Evolutionary conservation across 1,284 basidiomycete species (phyloP).

Genomic region (Tranzscheliella williamsii): DNA sequence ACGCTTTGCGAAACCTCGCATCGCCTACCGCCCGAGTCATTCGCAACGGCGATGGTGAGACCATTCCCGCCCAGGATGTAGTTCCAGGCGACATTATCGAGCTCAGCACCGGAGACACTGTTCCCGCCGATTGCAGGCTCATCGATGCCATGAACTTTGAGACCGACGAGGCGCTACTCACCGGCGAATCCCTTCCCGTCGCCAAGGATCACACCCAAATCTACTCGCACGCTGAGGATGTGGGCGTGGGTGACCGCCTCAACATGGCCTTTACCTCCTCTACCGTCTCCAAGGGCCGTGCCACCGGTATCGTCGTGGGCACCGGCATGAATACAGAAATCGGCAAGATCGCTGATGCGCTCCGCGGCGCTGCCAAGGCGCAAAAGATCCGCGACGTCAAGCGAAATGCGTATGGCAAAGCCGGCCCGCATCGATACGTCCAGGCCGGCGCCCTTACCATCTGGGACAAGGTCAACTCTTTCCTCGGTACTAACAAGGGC

Average conservation of each 20-base stretch:
- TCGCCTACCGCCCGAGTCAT: slow-evolving; percentile 70
- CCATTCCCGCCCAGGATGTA: slow-evolving; percentile 68
- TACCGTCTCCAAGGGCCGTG: slow-evolving; percentile 71
- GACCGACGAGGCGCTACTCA: slow-evolving; percentile 71
- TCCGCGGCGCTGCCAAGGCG: slow-evolving; percentile 49
- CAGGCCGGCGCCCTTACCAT: slow-evolving; percentile 61
- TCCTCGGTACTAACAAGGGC: slow-evolving; percentile 61
- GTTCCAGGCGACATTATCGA: slow-evolving; percentile 65
- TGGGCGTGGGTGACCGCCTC: slow-evolving; percentile 66
- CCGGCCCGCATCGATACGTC: slow-evolving; percentile 60
- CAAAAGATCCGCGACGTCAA: slow-evolving; percentile 62
- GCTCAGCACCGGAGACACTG: slow-evolving; percentile 54
- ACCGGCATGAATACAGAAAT: slow-evolving; percentile 68
- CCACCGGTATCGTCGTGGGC: slow-evolving; percentile 67
- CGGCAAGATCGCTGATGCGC: slow-evolving; percentile 57
- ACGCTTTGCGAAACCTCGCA: slow-evolving; percentile 67
- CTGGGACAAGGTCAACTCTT: slow-evolving; percentile 58
- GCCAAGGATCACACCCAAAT: slow-evolving; percentile 64
- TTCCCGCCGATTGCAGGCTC: slow-evolving; percentile 57
- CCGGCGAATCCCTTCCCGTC: slow-evolving; percentile 71
- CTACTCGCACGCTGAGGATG: slow-evolving; percentile 39
- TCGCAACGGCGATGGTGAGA: slow-evolving; percentile 65
- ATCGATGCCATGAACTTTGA: slow-evolving; percentile 60
- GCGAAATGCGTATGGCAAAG: slow-evolving; percentile 64
- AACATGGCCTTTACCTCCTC: slow-evolving; percentile 70